Base-by-base conservation (phyloP, 345 rosid genomes). In the Eucalyptus coolabah region DNA sequence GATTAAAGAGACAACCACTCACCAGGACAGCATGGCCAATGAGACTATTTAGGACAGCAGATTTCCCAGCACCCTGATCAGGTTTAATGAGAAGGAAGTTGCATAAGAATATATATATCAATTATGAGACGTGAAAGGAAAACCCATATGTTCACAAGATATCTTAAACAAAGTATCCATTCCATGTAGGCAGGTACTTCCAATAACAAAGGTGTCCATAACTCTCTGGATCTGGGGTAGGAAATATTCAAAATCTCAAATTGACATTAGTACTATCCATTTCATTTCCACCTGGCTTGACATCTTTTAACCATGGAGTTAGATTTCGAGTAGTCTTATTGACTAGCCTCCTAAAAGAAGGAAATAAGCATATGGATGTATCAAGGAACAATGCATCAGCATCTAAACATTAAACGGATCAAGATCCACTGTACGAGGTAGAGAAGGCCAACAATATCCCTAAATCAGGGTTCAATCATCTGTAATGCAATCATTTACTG, bases 21-120 rank as follows among this genome's bases (percentile, higher is more conserved):
- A 97, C 99, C 95, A 97, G 90, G 91, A 97, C 93, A 59, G 99
- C 97, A 89, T 97, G 99, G 30, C 99, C 99, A 50, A 97, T 97
- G 56, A 97, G 86, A 93, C 99, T 97, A 90, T 97, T 97, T 92
- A 97, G 91, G 85, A 94, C 96, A 30, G 99, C 99, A 93, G 99
- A 97, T 94, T 97, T 97, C 42, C 99, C 99, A 89, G 98, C 96
- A 87, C 99, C 97, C 99, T 97, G 91, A 83, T 77, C 87, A 72
- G 53, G 86, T 34, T 60, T 72, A 80, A 87, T 24, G 54, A 88
- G 87, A 59, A 86, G 83, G 88, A 86, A 24, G 65, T 14, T 88
- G 50, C 40, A 40, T 90, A 24, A 90, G 91, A 86, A 69, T 30
- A 87, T 53, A 53, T 53, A 53, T 23, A 60, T n/a, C 42, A 47